These are phyloP conservation scores for Trichosanthes truncata DNA, from an alignment of 306 rosid species.

Conservation along the genomic window DNA sequence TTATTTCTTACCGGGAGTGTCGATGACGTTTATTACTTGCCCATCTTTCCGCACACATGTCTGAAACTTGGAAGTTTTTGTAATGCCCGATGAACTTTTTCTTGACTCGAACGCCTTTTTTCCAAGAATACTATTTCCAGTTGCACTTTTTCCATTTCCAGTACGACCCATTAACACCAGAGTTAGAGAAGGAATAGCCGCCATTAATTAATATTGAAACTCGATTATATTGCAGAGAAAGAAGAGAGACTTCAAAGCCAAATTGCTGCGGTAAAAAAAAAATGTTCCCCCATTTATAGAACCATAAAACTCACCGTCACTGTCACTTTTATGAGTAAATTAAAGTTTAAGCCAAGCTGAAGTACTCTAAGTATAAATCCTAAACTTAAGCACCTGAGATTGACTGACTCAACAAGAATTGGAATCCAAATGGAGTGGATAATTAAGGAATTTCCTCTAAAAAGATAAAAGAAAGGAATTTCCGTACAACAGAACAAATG, in stretches of 20 bases:
- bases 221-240: not conserved
- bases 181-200: not conserved
- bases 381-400: not conserved
- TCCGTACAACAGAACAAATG: not conserved
- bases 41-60: conserved; percentile 40
- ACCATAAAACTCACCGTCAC: not conserved
- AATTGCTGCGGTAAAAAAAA: not conserved
- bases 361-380: not conserved
- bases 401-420: not conserved
- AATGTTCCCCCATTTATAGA: not conserved
- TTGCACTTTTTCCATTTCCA: conserved; percentile 91
- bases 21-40: conserved; percentile 24
- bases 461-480: not conserved
- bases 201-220: not conserved
- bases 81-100: conserved; percentile 44
- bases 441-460: not conserved
- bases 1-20: conserved; percentile 14
- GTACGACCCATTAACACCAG: not conserved
- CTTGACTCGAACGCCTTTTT: conserved; percentile 49
- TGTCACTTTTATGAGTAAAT: not conserved
- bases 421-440: not conserved
- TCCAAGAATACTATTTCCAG: conserved; percentile 74
- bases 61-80: conserved; percentile 49
- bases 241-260: not conserved
- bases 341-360: not conserved